Conservation (phyloP, 2,329 filamentous ascomycete genomes). For the Aspergillus sp. region DNA sequence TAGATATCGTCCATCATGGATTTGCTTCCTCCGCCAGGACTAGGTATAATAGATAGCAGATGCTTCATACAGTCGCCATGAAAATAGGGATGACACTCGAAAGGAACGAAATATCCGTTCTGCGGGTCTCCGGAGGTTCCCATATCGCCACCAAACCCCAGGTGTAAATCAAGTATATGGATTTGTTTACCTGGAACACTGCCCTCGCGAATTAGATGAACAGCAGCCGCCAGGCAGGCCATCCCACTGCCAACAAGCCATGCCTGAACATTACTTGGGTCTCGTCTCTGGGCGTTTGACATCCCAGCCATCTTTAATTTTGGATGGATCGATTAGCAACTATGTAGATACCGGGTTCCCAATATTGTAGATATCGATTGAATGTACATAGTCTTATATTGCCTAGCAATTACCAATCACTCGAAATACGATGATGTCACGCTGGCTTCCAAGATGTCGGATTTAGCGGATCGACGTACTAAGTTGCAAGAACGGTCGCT, state of each 20-base stretch:
- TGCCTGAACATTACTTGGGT: slow-evolving; percentile 18
- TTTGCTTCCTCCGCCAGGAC: neutral
- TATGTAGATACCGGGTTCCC: too few species aligned
- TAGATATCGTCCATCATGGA: slow-evolving; percentile 6
- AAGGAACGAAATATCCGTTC: slow-evolving; percentile 37
- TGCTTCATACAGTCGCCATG: slow-evolving; percentile 37
- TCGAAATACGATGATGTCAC: too few species aligned
- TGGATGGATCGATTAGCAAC: too few species aligned
- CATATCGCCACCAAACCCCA: slow-evolving; percentile 33
- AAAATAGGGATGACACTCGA: slow-evolving; percentile 36
- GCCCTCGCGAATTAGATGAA: slow-evolving; percentile 38
- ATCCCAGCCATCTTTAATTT: too few species aligned
- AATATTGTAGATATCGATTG: too few species aligned
- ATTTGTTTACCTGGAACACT: slow-evolving; percentile 35
- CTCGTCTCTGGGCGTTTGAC: neutral
- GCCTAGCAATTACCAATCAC: too few species aligned
- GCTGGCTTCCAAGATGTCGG: too few species aligned
- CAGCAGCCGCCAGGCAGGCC: slow-evolving; percentile 39
- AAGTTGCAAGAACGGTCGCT: too few species aligned
- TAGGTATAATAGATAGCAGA: slow-evolving; percentile 35
- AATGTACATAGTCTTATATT: too few species aligned
- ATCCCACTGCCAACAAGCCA: slow-evolving; percentile 42
- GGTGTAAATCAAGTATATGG: slow-evolving; percentile 38
- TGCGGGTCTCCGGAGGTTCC: slow-evolving; percentile 28
- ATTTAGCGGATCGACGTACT: too few species aligned